Percentiles rank a stretch among this genome's conserved stretches.
Conservation (phyloP, 192 early-diverging fungal genomes). For the Coemansia sp. region DNA sequence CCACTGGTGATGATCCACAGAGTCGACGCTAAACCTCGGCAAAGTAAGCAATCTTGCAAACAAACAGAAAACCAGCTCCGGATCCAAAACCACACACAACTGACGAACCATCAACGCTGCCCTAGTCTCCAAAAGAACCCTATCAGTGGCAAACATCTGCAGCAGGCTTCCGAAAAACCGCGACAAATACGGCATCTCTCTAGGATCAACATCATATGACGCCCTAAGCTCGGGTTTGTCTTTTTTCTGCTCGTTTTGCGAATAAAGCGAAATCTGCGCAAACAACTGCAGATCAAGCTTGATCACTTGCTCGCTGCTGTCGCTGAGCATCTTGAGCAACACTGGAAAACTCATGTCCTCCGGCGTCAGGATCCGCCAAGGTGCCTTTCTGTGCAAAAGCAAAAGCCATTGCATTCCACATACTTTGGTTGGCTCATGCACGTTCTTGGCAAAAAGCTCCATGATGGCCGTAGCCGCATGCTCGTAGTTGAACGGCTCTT, state of each 20-base stretch:
- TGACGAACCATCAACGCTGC: constrained; percentile 93
- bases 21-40: constrained; percentile 22
- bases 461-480: constrained; percentile 78
- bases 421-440: constrained; percentile 89
- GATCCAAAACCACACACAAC: constrained; percentile 84
- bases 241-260: constrained; percentile 25
- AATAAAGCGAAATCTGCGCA: constrained; percentile 88
- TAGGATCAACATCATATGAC: constrained; percentile 4
- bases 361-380: constrained; percentile 78
- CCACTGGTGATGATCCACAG: neutral
- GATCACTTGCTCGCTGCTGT: constrained; percentile 93
- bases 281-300: constrained; percentile 88
- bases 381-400: constrained; percentile 94
- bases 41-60: constrained; percentile 84
- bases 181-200: constrained; percentile 62
- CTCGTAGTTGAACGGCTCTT: constrained; percentile 83
- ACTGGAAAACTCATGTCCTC: constrained; percentile 87
- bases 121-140: constrained; percentile 82
- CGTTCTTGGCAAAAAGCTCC: constrained; percentile 65
- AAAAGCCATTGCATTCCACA: constrained; percentile 94
- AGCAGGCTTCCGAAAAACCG: constrained; percentile 90
- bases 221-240: neutral
- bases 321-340: constrained; percentile 88
- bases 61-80: constrained; percentile 86
- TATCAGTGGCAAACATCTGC: constrained; percentile 85